A percentile compares a stretch with the other conserved stretches of the same genome.
Conservation (phyloP, 1,139 yeast species). For the Taphrina flavorubra region DNA sequence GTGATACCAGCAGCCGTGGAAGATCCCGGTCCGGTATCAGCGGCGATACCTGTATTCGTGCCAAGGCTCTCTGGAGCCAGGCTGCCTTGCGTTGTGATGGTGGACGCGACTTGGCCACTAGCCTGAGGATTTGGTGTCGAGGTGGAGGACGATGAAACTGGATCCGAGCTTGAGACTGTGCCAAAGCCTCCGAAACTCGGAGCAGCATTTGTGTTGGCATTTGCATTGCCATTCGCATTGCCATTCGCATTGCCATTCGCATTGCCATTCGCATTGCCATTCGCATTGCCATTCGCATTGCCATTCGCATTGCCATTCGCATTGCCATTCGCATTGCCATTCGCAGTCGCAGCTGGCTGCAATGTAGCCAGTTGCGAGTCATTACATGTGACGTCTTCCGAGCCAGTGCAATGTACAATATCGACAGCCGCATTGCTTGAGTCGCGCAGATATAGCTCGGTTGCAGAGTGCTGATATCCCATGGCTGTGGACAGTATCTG, state of each 20-base stretch:
- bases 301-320: too few species aligned
- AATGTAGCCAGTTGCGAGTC: conserved; percentile 3
- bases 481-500: conserved; percentile 3
- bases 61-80: background rate
- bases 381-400: conserved; percentile 25
- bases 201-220: background rate
- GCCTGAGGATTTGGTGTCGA: background rate
- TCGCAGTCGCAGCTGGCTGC: background rate
- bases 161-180: background rate
- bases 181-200: background rate
- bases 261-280: too few species aligned
- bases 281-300: too few species aligned
- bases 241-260: too few species aligned
- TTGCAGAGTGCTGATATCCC: conserved; percentile 31
- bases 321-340: background rate
- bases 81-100: background rate
- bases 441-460: conserved; percentile 18
- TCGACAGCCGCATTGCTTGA: background rate
- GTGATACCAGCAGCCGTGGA: background rate
- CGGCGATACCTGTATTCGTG: background rate
- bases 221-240: background rate
- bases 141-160: background rate
- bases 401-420: conserved; percentile 27
- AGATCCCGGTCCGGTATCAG: background rate
- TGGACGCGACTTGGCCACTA: background rate